Base-by-base conservation (phyloP, 2,329 filamentous ascomycete species). In the Fusarium sp. region DNA sequence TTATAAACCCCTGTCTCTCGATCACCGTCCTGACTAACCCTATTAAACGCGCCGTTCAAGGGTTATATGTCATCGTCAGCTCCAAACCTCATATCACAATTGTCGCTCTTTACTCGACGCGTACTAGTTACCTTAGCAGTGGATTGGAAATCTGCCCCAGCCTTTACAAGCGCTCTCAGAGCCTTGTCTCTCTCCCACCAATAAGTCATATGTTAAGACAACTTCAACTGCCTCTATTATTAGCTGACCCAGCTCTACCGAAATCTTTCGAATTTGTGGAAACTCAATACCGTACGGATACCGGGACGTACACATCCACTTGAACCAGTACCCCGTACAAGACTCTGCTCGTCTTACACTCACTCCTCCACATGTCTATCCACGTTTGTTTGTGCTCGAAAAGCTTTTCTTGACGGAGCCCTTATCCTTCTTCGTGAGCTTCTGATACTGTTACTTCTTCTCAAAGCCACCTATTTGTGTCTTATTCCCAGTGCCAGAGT, bases 11-110 rank as follows among this genome's bases (percentile, higher is more conserved):
- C 63, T 67, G 61, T 38, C 51, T 44, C 59, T 60, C 55, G 57
- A 75, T 72, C 63, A 72, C 63, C 54, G 44, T 56, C 47, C 59
- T 67, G 73, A 44, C 67, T 71, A 72, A 69, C 70, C 54, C 44
- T 51, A 74, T 64, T 68, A 14, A 72, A 72, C 35, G 33, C 59
- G 39, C 60, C 54, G 60, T 61, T 59, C 48, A 71, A 63, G 64
- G 60, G 54, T 61, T 63, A 54, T 48, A 69, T 66, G 65, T 73
- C 62, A 71, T 74, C 45, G 49, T 55, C 42, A 68, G 59, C 62
- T 59, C 59, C 48, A 38, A 38, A 58, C 58, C 61, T 55, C 42
- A 61, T 63, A 62, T 49, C 66, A 56, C 35, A 60, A 57, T 61
- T 71, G 62, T 33, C 45, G 55, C 26, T 47, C 63, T 49, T 49